phyloP scores from a whole-genome alignment of 805 yeast genomes.

The Cyberlindnera japonica region DNA sequence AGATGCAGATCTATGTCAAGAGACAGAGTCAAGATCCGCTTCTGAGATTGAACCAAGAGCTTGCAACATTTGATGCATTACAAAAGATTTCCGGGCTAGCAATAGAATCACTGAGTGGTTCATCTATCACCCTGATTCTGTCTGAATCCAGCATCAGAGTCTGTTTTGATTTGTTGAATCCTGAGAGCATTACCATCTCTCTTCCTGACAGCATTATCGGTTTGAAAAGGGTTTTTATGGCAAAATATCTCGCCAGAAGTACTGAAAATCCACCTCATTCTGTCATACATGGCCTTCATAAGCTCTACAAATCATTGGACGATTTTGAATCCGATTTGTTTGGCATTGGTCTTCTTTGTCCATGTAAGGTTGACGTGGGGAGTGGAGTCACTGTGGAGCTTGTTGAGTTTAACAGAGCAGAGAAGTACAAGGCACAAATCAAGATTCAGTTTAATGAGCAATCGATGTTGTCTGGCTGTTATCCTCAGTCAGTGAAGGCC shows the following conservation, averaged over 20 bases:
- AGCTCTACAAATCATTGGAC: constrained; percentile 3
- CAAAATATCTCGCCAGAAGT: constrained; percentile 7
- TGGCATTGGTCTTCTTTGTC: constrained; percentile 18
- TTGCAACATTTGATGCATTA: constrained; percentile 11
- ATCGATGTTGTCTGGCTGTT: constrained; percentile 6
- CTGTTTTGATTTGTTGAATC: constrained; percentile 10
- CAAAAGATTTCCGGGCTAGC: constrained; percentile 16
- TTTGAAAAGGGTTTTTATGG: constrained; percentile 11
- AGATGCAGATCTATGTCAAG: constrained; percentile 13
- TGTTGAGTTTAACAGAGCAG: constrained; percentile 16
- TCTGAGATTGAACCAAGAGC: constrained; percentile 11
- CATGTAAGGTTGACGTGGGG: constrained; percentile 5
- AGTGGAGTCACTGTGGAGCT: constrained; percentile 15
- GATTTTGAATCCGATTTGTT: constrained; percentile 18
- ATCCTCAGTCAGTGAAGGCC: constrained; percentile 4
- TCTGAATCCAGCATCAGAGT: constrained; percentile 10
- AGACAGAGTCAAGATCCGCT: constrained; percentile 23
- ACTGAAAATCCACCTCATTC: not conserved
- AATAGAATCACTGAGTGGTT: constrained; percentile 13
- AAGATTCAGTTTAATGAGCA: constrained; percentile 12
- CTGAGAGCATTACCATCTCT: constrained; percentile 1
- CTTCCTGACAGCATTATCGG: constrained; percentile 9
- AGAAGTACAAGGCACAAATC: constrained; percentile 19
- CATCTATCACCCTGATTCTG: constrained; percentile 7
- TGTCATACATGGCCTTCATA: constrained; percentile 8